A percentile compares a stretch with the other conserved stretches of the same genome.
Evolutionary conservation across 2,329 filamentous ascomycete genomes (phyloP).

Genomic region (Venturia pyrina): DNA sequence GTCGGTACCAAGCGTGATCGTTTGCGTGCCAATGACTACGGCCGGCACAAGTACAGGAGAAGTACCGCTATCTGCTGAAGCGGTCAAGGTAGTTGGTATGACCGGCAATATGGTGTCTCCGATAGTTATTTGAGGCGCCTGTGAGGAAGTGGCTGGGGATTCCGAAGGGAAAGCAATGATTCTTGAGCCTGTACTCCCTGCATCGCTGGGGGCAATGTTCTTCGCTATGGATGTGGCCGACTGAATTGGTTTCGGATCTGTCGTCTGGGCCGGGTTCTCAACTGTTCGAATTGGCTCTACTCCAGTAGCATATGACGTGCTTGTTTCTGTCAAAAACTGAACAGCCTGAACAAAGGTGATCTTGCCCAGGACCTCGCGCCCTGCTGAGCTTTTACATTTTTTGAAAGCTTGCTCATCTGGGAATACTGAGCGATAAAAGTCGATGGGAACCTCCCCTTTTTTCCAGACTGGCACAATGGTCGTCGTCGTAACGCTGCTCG

Average conservation of each 20-base stretch:
- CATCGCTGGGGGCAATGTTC: neutral
- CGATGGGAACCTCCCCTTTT: neutral
- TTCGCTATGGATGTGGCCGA: neutral
- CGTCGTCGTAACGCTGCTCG: neutral
- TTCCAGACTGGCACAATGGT: neutral
- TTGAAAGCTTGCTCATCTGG: neutral
- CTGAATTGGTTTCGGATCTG: neutral
- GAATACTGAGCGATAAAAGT: neutral
- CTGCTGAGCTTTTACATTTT: neutral
- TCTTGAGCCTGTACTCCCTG: too few relatives aligned
- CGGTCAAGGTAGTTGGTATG: neutral
- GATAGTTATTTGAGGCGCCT: neutral
- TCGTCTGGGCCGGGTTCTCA: neutral
- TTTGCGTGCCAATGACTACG: neutral
- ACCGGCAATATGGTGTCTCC: neutral
- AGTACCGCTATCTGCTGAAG: neutral
- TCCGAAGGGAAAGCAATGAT: neutral
- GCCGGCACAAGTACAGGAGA: neutral
- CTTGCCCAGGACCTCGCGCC: neutral
- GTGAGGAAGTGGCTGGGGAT: neutral
- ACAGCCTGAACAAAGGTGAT: constrained; percentile 1
- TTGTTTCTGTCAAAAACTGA: constrained; percentile 6
- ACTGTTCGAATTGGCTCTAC: neutral
- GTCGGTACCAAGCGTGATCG: neutral
- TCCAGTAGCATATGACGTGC: neutral